Conservation (phyloP, 371 early-diverging fungal species). For the Mortierella sp. region DNA sequence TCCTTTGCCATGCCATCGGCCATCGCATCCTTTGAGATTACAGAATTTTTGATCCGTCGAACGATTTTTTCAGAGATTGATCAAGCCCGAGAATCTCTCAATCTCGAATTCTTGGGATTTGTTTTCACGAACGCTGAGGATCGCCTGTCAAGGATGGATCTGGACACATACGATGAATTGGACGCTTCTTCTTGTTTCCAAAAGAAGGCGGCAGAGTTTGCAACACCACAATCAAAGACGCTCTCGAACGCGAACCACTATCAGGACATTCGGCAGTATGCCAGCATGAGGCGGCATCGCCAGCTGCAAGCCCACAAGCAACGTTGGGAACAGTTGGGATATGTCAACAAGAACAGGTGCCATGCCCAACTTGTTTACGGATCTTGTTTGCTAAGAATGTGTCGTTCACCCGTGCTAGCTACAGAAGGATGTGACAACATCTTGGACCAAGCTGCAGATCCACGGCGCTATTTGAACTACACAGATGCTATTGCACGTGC, state of each 20-base stretch:
- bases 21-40: conserved; percentile 54
- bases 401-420: conserved; percentile 19
- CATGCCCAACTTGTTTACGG: conserved; percentile 26
- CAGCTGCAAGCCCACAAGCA: conserved; percentile 15
- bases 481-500: conserved; percentile 39
- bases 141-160: conserved; percentile 47
- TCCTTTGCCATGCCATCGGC: conserved; percentile 77
- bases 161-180: conserved; percentile 52
- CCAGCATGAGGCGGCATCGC: conserved; percentile 32
- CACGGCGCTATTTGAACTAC: conserved; percentile 34
- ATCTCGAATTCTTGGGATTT: conserved; percentile 62
- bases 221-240: conserved; percentile 32
- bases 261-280: conserved; percentile 48
- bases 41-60: conserved; percentile 63
- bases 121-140: conserved; percentile 53
- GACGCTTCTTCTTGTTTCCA: conserved; percentile 59
- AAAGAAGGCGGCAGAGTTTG: conserved; percentile 44
- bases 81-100: conserved; percentile 29
- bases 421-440: conserved; percentile 19
- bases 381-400: conserved; percentile 24
- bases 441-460: conserved; percentile 30
- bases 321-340: conserved; percentile 46
- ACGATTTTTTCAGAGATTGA: conserved; percentile 52
- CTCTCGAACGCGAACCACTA: conserved; percentile 28
- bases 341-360: conserved; percentile 45